Evolutionary conservation across 2,329 filamentous ascomycete genomes (phyloP).

Genomic region (Trichophyton mentagrophytes): DNA sequence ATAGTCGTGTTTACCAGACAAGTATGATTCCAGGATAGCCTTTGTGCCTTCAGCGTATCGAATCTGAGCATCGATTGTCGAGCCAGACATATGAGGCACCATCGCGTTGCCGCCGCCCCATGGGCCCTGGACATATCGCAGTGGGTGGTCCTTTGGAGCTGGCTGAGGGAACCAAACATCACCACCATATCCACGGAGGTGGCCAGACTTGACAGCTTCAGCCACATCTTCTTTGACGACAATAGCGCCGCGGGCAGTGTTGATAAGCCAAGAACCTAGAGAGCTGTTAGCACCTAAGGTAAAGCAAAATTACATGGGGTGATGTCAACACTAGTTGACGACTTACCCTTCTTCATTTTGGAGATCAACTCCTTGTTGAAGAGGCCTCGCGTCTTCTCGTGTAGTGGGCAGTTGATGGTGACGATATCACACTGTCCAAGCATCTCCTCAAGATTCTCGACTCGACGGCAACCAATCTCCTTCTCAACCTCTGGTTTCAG

Average conservation of each 20-base stretch:
- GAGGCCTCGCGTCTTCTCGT: conserved; percentile 90
- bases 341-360: conserved; percentile 93
- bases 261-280: conserved; percentile 82
- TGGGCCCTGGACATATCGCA: conserved; percentile 85
- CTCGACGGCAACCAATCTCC: conserved; percentile 88
- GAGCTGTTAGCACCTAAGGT: conserved; percentile 7
- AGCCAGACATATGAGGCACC: conserved; percentile 98
- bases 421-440: conserved; percentile 88
- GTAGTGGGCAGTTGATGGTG: conserved; percentile 98
- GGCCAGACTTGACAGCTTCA: conserved; percentile 77
- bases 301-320: background rate
- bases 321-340: background rate
- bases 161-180: conserved; percentile 88
- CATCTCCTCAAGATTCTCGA: conserved; percentile 85
- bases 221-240: conserved; percentile 99
- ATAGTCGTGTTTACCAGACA: conserved; percentile 79
- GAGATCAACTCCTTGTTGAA: conserved; percentile 98
- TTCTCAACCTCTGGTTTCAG: conserved; percentile 72
- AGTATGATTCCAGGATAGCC: conserved; percentile 82
- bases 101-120: conserved; percentile 97
- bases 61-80: conserved; percentile 94
- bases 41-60: conserved; percentile 81
- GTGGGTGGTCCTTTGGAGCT: conserved; percentile 80
- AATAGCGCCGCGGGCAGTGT: conserved; percentile 97
- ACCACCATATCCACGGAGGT: conserved; percentile 44